Base-by-base conservation (phyloP, 2,329 filamentous ascomycete species). In the Cladosporium phlei region DNA sequence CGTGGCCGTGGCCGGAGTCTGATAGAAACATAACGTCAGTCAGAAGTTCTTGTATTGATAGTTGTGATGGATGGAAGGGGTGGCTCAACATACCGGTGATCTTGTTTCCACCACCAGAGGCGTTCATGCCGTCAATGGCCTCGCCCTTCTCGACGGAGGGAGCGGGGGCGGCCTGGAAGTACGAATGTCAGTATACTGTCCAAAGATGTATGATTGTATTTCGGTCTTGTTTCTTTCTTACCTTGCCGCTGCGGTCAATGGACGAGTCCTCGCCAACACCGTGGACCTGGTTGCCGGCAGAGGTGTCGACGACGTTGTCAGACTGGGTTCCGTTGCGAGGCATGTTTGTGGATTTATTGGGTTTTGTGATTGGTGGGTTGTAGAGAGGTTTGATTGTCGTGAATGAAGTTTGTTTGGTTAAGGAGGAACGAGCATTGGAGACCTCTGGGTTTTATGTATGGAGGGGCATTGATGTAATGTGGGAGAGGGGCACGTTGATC, bases 101-200 rank as follows among this genome's bases (percentile, higher is more conserved):
- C 6, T 44, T 48, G 21, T 51, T 55, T 12, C 64, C 63, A 42
- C 62, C 65, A 24, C 64, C 65, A 11, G 59, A 63, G 10, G 61
- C 64, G 48, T 56, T 58, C 59, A 66, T 52, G 46, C 63, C 65
- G 40, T 62, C 58, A 34, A 67, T 35, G 4, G 59, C 62, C 47
- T 61, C 61, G 48, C 67, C 67, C 50, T 68, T 66, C 54, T 69
- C 66, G 24, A 52, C 44, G 33, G 65, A 60, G 30, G 67, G 67
- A 43, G 62, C 54, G 45, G 66, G 59, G 9, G 66, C 66, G 39
- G 66, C 63, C 52, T 69, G 25, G 5, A 21, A 39, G 5, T 21
- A 11, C 4, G 5, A n/a, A 10, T 68, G 55, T 65, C 58, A 24
- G 52, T 50, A 37, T 34, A 29, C n/a, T n/a, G n/a, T n/a, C n/a